Conservation (phyloP, 768 basidiomycete genomes). For the Amanita exitialis region DNA sequence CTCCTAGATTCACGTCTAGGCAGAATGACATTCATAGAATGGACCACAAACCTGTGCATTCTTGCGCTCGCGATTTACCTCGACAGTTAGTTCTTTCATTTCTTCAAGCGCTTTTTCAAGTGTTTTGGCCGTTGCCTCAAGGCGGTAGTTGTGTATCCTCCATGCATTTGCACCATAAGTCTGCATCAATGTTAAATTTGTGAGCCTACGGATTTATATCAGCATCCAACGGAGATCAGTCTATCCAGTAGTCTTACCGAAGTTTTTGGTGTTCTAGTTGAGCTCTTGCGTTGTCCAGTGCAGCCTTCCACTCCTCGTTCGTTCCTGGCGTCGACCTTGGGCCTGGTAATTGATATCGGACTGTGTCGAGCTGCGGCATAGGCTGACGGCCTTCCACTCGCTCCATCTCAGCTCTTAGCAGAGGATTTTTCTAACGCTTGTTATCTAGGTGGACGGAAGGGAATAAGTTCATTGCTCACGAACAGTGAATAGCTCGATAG, state of each 20-base stretch:
- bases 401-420: constrained; percentile 63
- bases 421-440: constrained; percentile 44
- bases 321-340: constrained; percentile 52
- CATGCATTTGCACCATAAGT: constrained; percentile 87
- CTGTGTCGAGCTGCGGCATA: constrained; percentile 56
- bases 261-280: constrained; percentile 81
- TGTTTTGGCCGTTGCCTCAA: constrained; percentile 68
- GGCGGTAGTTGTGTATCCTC: constrained; percentile 83
- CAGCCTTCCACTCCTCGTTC: constrained; percentile 68
- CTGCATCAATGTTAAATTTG: constrained; percentile 74
- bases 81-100: constrained; percentile 67
- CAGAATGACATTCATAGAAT: constrained; percentile 1
- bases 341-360: constrained; percentile 66
- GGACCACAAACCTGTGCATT: constrained; percentile 57
- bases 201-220: constrained; percentile 41
- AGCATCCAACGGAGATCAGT: constrained; percentile 1
- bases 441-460: background rate
- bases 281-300: constrained; percentile 67
- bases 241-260: constrained; percentile 32
- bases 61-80: constrained; percentile 84
- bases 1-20: constrained; percentile 35
- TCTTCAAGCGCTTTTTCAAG: constrained; percentile 68
- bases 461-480: constrained; percentile 25
- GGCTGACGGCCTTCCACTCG: constrained; percentile 64
- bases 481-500: constrained; percentile 59